These are phyloP conservation scores for Penicillium goetzii DNA, from an alignment of 495 filamentous ascomycete species.

Conservation along the genomic window DNA sequence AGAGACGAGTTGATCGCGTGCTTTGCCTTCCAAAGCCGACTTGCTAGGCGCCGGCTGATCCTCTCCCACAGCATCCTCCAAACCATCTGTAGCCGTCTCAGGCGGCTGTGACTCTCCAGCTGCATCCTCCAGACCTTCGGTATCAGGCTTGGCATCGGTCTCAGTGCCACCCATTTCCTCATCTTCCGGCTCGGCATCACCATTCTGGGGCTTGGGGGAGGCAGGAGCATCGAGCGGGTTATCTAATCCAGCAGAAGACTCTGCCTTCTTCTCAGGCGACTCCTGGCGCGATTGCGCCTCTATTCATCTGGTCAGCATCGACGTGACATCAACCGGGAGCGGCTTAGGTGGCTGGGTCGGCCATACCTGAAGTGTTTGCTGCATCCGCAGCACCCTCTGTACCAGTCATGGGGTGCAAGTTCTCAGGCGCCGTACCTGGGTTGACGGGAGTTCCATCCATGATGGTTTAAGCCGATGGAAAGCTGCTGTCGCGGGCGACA, in stretches of 20 bases:
- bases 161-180: slow-evolving; percentile 84
- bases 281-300: slow-evolving; percentile 41
- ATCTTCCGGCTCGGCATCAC: slow-evolving; percentile 67
- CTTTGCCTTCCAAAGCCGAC: slow-evolving; percentile 79
- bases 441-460: slow-evolving; percentile 46
- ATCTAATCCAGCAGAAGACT: slow-evolving; percentile 56
- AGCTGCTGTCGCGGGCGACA: slow-evolving; percentile 40
- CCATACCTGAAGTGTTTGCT: slow-evolving; percentile 41
- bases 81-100: slow-evolving; percentile 33
- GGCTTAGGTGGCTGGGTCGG: slow-evolving; percentile 6
- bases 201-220: slow-evolving; percentile 69
- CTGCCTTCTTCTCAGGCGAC: slow-evolving; percentile 33
- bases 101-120: slow-evolving; percentile 35
- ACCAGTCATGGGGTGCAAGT: slow-evolving; percentile 32
- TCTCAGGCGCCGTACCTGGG: slow-evolving; percentile 34
- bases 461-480: slow-evolving; percentile 31
- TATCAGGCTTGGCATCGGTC: slow-evolving; percentile 62
- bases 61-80: slow-evolving; percentile 47
- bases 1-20: slow-evolving; percentile 84
- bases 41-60: slow-evolving; percentile 65
- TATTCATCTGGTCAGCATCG: slow-evolving; percentile 27
- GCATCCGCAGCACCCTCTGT: slow-evolving; percentile 36
- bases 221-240: slow-evolving; percentile 86
- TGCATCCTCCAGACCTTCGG: slow-evolving; percentile 51
- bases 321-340: slow-evolving; percentile 13